Evolutionary conservation across 495 filamentous ascomycete species (phyloP).

Genomic region (Trypethelium eluteriae): DNA sequence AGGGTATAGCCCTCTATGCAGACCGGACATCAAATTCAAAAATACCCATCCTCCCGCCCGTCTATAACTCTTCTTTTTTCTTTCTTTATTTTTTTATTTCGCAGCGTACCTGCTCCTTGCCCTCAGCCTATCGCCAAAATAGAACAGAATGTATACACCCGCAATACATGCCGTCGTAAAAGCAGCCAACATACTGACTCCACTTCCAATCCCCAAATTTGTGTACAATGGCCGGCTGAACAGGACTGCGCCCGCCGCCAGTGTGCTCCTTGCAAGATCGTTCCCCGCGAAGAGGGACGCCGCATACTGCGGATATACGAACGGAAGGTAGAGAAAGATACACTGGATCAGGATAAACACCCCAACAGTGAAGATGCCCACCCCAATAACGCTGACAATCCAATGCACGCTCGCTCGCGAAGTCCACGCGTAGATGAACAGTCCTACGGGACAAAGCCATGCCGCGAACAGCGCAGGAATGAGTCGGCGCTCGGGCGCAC

Average conservation of each 20-base stretch:
- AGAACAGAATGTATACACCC: conserved; percentile 50
- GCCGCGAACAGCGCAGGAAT: conserved; percentile 50
- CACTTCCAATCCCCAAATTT: conserved; percentile 51
- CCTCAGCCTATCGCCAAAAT: conserved; percentile 47
- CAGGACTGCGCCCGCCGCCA: conserved; percentile 52
- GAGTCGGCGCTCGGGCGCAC: conserved; percentile 45
- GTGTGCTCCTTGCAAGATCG: conserved; percentile 48
- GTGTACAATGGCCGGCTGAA: conserved; percentile 51
- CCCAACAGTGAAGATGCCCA: conserved; percentile 46
- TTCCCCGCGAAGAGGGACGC: conserved; percentile 56
- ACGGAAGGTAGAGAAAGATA: conserved; percentile 57
- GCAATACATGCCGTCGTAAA: conserved; percentile 49
- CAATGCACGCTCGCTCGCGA: conserved; percentile 49
- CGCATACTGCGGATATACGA: conserved; percentile 56
- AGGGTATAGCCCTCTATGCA: too few relatives aligned
- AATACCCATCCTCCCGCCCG: too few relatives aligned
- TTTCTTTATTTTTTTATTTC: conserved; percentile 21
- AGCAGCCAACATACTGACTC: conserved; percentile 49
- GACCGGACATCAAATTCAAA: too few relatives aligned
- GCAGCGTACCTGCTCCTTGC: conserved; percentile 41
- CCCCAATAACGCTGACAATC: conserved; percentile 55
- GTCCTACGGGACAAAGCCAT: conserved; percentile 48
- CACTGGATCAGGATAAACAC: conserved; percentile 53
- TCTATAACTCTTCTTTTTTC: too few relatives aligned
- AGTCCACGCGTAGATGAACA: conserved; percentile 62